Evolutionary conservation across 2,329 filamentous ascomycete species (phyloP), one percentile per base, ranked within the genome.

Genomic region (Waltergamsia citrina): DNA sequence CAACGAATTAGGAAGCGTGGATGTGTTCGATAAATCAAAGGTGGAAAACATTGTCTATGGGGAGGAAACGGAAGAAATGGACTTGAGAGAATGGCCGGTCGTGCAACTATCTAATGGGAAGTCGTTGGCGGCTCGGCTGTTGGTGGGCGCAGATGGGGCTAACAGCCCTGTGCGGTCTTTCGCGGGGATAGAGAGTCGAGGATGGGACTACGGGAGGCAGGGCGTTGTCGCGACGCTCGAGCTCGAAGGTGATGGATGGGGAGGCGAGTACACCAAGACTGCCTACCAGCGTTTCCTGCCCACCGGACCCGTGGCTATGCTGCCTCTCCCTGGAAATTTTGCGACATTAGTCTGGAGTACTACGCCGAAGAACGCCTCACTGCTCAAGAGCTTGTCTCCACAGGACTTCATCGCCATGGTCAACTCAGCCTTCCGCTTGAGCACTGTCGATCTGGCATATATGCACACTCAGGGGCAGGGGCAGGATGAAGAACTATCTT

Each of bases 241-340:
- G 44, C 67, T 95, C 16, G 74, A 82, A 35, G 72, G 72, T 36
- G 60, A 65, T 30, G 71, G 70, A 23, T 71, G 67, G 61, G 66
- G 63, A 22, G 67, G 68, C 19, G 61, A 67, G 12, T 60, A 64
- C 32, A 62, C 52, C 48, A 86, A 84, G 53, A 86, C 81, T 32
- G 92, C 92, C 18, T 98, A 94, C 56, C 92, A 98, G 60, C 78
- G 92, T 35, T 98, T 98, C 63, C 67, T 98, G 11, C 92, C 92
- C 4, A 85, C 85, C 0, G 92, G 92, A 0, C 92, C 92, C 0
- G 77, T 96, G 33, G 92, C 92, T 14, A 78, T 96, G 62, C 74
- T 98, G 2, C 92, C 92, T 2, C 65, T 98, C 7, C 92, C 92
- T 0, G 83, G 84, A 15, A 82, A 84, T 42, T 73, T 76, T 52